A percentile compares a stretch with the other conserved stretches of the same genome.
These are phyloP conservation scores for Fraxinus americana DNA, from an alignment of 257 asterid species.

Conservation along the genomic window DNA sequence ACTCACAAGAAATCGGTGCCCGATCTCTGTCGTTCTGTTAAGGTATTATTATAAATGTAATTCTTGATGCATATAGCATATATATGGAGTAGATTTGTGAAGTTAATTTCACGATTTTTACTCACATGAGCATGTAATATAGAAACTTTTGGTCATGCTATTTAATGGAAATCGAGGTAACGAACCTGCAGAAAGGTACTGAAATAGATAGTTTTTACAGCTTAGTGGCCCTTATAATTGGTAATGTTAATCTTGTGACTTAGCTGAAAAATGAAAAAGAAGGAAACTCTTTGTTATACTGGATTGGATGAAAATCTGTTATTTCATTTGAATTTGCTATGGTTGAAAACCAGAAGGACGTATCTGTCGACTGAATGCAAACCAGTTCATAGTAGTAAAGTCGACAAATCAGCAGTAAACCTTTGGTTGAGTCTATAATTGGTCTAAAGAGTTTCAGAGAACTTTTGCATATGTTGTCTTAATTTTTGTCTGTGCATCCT, in stretches of 20 bases:
- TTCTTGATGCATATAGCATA: too few relatives aligned
- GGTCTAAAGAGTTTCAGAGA: not conserved
- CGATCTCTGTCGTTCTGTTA: constrained; percentile 73
- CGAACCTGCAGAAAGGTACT: not conserved
- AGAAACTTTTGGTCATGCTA: too few relatives aligned
- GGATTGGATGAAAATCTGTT: not conserved
- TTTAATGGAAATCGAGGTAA: not conserved
- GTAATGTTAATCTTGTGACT: not conserved
- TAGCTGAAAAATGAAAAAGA: not conserved
- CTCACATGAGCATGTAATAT: not conserved
- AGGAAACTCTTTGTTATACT: not conserved
- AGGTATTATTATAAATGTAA: constrained; percentile 41
- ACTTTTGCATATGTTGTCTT: not conserved
- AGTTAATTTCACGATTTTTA: not conserved
- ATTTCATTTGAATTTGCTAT: not conserved
- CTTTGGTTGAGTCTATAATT: not conserved
- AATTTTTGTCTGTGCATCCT: too few relatives aligned
- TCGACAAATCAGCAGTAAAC: not conserved
- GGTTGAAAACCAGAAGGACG: not conserved
- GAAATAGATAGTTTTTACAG: not conserved
- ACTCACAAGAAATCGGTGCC: constrained; percentile 77
- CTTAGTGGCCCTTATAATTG: not conserved
- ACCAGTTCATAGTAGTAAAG: not conserved
- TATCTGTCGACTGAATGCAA: not conserved
- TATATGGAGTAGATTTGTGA: not conserved